Evolutionary conservation across 2,329 filamentous ascomycete species (phyloP), one percentile per base, ranked within the genome.

Genomic region (Epichloe coenophiala): DNA sequence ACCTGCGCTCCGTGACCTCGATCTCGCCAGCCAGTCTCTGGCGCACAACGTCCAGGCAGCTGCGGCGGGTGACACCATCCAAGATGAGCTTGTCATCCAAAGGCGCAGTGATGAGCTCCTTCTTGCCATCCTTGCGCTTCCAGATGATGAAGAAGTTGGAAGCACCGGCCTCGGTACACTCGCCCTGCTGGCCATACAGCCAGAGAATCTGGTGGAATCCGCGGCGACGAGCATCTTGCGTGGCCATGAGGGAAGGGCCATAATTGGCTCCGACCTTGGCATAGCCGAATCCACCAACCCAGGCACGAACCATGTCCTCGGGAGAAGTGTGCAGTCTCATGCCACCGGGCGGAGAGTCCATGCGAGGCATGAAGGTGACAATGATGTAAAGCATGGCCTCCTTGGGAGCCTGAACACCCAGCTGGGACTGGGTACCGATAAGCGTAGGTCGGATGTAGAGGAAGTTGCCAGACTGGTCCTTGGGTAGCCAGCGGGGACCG

Each of bases 201-300:
- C 90, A 96, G n/a, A 96, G 77, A 51, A 96, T 84, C 74, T 96
- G 91, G 62, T 91, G 80, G 68, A 81, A 96, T 0, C 91, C 90
- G 40, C 78, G 70, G 11, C 71, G 71, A 51, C 81, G 72, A 3
- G 90, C 90, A 65, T 90, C 85, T 17, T 76, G 76, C 46, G 89
- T 89, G 3, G 88, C 86, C 49, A 88, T 74, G 49, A 96, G 75
- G 19, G 80, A 83, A 17, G 90, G 90, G 0, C 90, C 90, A 66
- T 95, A 96, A 73, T 95, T 96, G 54, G 90, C 90, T 50, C 90
- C 90, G 36, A 96, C 79, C 70, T 96, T 96, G 54, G 89, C 88
- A 63, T 85, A 90, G 1, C 90, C 90, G 65, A 94, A 95, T 9
- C 91, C 90, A 54, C 90, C 90, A 19, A 88, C 88, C 90, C 90